phyloP scores from a whole-genome alignment of 2,329 filamentous ascomycete genomes.

The Passalora sequoiae region DNA sequence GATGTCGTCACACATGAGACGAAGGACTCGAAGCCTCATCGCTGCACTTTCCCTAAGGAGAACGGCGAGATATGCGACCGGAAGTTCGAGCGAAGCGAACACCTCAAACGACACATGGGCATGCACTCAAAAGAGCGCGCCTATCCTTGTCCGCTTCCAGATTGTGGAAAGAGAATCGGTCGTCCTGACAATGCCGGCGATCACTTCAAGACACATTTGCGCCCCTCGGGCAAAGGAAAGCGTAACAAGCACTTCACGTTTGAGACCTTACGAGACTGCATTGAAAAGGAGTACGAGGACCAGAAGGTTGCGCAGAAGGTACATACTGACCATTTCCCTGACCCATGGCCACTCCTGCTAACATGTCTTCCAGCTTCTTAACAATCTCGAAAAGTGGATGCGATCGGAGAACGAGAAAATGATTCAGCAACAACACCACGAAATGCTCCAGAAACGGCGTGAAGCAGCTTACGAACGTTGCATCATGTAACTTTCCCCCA shows the following conservation, averaged over 20 bases:
- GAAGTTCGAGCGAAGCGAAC: conserved; percentile 30
- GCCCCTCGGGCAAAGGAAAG: conserved; percentile 17
- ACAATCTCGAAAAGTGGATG: conserved; percentile 13
- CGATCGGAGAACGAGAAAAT: background rate
- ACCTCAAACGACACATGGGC: conserved; percentile 30
- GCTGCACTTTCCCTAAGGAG: conserved; percentile 13
- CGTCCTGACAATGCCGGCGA: conserved; percentile 31
- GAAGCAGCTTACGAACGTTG: background rate
- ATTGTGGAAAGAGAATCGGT: conserved; percentile 21
- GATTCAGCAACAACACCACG: background rate
- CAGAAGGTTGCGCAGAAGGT: conserved; percentile 53
- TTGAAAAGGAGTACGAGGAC: conserved; percentile 90
- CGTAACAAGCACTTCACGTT: conserved; percentile 23
- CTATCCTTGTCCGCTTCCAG: conserved; percentile 24
- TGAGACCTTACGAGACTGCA: conserved; percentile 37
- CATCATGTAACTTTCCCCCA: background rate
- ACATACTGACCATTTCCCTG: background rate
- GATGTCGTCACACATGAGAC: background rate
- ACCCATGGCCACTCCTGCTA: background rate
- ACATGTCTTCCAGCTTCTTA: conserved; percentile 6
- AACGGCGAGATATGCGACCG: conserved; percentile 17
- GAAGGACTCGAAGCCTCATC: conserved; percentile 16
- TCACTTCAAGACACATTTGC: conserved; percentile 32
- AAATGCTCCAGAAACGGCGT: background rate
- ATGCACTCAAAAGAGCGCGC: conserved; percentile 19